Base-by-base conservation (phyloP, 306 rosid genomes). In the Arachis stenosperma region DNA sequence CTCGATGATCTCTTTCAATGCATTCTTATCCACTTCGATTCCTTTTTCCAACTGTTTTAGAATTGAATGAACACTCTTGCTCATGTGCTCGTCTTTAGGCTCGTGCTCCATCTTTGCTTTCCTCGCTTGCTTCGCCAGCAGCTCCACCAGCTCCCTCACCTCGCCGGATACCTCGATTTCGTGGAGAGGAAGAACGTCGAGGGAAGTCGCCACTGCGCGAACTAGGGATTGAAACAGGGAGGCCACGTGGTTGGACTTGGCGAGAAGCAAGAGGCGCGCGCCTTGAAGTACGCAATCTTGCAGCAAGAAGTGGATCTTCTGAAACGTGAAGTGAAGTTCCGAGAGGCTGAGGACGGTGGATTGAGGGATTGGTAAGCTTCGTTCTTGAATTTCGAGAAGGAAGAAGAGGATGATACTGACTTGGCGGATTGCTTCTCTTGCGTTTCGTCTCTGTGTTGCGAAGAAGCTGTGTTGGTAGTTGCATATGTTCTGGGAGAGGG, bases 271-370 rank as follows among this genome's bases (percentile, higher is more conserved):
- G 14, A 93, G 50, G 39, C 82, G 67, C 14, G 87, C 75, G 0
- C 79, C 90, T 8, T 81, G 80, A 5, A 79, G 84, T 0, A 82
- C 13, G 62, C 89, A 89, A 75, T 93, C 98, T 29, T 86, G 90
- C 22, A 90, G 54, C 10, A 93, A 51, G 52, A 89, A 93, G 14
- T 69, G 68, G 27, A 93, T 54, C 14, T 89, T 93, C 40, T 93
- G 98, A 50, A 86, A 67, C 2, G 79, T 73, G 12, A 86, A 57
- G 79, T 90, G 97, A 33, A 93, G 93, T 36, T 93, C 96, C 0
- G 88, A 84, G 78, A 93, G 77, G 77, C 81, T 78, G 37, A 90
- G 87, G 42, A 80, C 4, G 2, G 53, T 43, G 8, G 97, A 78
- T 44, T 75, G 37, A 0, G 84, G 75, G 47, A 84, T 51, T 2